Evolutionary conservation across 345 rosid species (phyloP), one percentile per base, ranked within the genome.

Genomic region (Eucalyptus camaldulensis): DNA sequence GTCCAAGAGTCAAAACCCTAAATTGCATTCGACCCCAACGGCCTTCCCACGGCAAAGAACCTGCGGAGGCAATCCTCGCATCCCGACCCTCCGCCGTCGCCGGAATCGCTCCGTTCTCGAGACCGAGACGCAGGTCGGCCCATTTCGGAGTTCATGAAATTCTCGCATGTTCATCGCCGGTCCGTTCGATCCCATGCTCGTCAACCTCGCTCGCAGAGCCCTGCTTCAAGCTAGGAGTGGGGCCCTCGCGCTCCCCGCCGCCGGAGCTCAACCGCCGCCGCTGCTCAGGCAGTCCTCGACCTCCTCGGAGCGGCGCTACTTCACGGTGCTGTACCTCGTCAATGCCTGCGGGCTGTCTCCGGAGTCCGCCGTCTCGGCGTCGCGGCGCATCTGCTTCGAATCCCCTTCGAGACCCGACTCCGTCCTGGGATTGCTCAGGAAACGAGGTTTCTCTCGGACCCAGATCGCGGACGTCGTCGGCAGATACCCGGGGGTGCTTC

Each of bases 321-420:
- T 93, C 72, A 72, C 93, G 33, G 89, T 90, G 22, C 93, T 93
- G 15, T 93, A 92, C 91, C 94, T 92, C 87, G 86, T 91, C 1
- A 88, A 92, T 15, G 53, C 87, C 45, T 90, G 56, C 87, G 95
- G 93, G 85, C 86, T 95, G 24, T 93, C 94, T 6, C 89, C 88
- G 6, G 89, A 92, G 86, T 86, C 67, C 7, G 95, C 95, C 47
- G 17, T 76, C 1, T 45, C 87, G 25, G 89, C 87, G 1, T 91
- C 94, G 43, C 90, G 67, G 47, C 10, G 4, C 53, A 16, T 90
- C 80, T 65, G 56, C 22, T 90, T 91, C 29, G 49, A 89, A 69
- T 88, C 67, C 88, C 90, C 90, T 29, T 50, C 88, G 4, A 92
- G 87, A 9, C 88, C 92, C 24, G 91, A 90, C 88, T 33, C 88